A percentile compares a stretch with the other conserved stretches of the same genome.
phyloP scores from a whole-genome alignment of 495 filamentous ascomycete genomes.

The Symbiotaphrina buchneri region DNA sequence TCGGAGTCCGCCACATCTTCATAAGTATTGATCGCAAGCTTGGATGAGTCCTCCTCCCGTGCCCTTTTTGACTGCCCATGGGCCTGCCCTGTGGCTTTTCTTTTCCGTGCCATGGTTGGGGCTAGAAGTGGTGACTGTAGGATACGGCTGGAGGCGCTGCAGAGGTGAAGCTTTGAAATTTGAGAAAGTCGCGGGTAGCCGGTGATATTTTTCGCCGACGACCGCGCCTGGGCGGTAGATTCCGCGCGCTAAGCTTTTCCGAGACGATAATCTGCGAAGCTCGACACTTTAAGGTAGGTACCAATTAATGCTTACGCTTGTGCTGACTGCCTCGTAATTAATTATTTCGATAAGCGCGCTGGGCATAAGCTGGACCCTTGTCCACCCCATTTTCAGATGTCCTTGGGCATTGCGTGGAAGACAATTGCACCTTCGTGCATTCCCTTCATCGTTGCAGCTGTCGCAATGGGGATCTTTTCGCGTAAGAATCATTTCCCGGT shows the following conservation, averaged over 20 bases:
- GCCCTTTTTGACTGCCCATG: constrained; percentile 12
- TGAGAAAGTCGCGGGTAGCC: not conserved
- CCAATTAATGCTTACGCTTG: too few relatives aligned
- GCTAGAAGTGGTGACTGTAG: not conserved
- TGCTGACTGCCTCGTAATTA: too few relatives aligned
- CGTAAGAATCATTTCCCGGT: constrained; percentile 60
- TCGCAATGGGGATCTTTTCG: constrained; percentile 45
- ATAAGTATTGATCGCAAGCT: constrained; percentile 40
- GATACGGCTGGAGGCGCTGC: constrained; percentile 1
- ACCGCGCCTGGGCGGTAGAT: too few relatives aligned
- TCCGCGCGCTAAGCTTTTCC: too few relatives aligned
- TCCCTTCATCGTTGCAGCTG: constrained; percentile 17
- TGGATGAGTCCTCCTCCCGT: constrained; percentile 25
- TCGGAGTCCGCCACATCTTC: constrained; percentile 77
- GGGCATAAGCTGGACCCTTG: constrained; percentile 22
- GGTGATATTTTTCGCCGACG: not conserved
- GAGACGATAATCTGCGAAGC: too few relatives aligned
- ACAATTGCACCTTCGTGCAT: constrained; percentile 9
- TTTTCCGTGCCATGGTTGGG: constrained; percentile 52
- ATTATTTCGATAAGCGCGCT: not conserved
- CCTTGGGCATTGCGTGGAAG: constrained; percentile 4
- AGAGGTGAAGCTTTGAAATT: constrained; percentile 16
- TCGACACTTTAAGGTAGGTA: too few relatives aligned
- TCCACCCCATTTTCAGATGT: constrained; percentile 41
- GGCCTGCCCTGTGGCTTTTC: constrained; percentile 37